Evolutionary conservation across 2,329 filamentous ascomycete species (phyloP).

Genomic region (Ophiostoma quercus): DNA sequence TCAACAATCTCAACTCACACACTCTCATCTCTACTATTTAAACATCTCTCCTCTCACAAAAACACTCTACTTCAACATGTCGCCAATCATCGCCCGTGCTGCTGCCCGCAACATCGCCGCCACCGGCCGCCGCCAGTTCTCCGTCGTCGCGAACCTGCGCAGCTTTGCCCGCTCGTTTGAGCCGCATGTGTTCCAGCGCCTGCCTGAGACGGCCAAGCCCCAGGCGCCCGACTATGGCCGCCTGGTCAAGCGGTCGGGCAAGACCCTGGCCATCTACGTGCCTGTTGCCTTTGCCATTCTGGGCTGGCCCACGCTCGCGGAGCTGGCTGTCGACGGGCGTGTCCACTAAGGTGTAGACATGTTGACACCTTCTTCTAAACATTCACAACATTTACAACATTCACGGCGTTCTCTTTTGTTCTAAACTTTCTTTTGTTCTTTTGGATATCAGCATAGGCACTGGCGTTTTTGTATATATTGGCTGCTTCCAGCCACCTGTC

Average conservation of each 20-base stretch:
- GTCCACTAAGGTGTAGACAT: too few relatives aligned
- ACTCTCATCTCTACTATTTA: slow-evolving; percentile 5
- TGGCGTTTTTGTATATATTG: slow-evolving; percentile 16
- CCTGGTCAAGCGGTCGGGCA: slow-evolving; percentile 33
- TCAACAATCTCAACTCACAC: slow-evolving; percentile 10
- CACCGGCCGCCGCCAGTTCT: slow-evolving; percentile 34
- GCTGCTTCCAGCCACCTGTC: not conserved
- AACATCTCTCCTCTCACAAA: too few relatives aligned
- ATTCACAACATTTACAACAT: not conserved
- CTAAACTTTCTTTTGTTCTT: not conserved
- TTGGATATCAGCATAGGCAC: slow-evolving; percentile 10
- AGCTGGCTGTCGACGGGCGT: slow-evolving; percentile 31
- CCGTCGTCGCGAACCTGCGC: slow-evolving; percentile 36
- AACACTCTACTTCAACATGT: too few relatives aligned
- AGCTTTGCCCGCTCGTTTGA: slow-evolving; percentile 37
- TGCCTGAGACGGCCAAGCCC: slow-evolving; percentile 32
- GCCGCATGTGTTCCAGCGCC: slow-evolving; percentile 38
- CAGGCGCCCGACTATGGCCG: slow-evolving; percentile 38
- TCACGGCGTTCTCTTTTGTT: not conserved
- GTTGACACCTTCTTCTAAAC: not conserved
- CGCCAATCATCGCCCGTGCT: slow-evolving; percentile 35
- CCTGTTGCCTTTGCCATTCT: slow-evolving; percentile 34
- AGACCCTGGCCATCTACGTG: slow-evolving; percentile 37
- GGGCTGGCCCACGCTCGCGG: slow-evolving; percentile 36
- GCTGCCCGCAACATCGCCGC: slow-evolving; percentile 30